Evolutionary conservation across 306 rosid species (phyloP).

Genomic region (Castanea crenata): DNA sequence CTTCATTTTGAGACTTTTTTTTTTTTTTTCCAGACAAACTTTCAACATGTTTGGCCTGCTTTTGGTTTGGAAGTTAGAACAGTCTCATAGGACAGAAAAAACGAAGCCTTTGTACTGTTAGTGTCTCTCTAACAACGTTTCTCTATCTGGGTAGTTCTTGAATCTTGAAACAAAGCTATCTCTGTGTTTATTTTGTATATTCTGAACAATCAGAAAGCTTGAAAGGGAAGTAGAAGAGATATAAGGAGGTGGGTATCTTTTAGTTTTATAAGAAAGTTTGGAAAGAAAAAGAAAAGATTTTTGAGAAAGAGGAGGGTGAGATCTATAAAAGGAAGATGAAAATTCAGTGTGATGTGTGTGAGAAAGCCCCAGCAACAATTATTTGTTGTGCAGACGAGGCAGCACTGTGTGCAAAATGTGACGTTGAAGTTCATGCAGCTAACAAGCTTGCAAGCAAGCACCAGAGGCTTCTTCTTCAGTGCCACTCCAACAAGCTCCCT

Average conservation of each 20-base stretch:
- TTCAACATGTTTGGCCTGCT: background rate
- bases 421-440: conserved; percentile 94
- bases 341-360: conserved; percentile 98
- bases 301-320: background rate
- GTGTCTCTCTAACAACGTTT: background rate
- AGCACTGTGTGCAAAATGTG: conserved; percentile 88
- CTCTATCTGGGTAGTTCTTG: background rate
- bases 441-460: conserved; percentile 98
- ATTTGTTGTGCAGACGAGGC: conserved; percentile 99
- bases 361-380: conserved; percentile 88
- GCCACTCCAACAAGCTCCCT: conserved; percentile 80
- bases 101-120: background rate
- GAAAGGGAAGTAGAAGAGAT: background rate
- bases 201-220: background rate
- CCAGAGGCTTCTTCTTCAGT: conserved; percentile 88
- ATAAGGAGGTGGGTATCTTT: background rate
- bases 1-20: too few species aligned
- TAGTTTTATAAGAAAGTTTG: background rate
- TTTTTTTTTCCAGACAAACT: background rate
- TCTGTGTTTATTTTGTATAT: background rate
- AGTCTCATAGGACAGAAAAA: background rate
- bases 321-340: conserved; percentile 45
- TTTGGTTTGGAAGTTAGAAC: background rate
- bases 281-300: background rate
- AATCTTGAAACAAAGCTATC: background rate